phyloP scores from a whole-genome alignment of 2,329 filamentous ascomycete genomes.

The Fusarium musae region DNA sequence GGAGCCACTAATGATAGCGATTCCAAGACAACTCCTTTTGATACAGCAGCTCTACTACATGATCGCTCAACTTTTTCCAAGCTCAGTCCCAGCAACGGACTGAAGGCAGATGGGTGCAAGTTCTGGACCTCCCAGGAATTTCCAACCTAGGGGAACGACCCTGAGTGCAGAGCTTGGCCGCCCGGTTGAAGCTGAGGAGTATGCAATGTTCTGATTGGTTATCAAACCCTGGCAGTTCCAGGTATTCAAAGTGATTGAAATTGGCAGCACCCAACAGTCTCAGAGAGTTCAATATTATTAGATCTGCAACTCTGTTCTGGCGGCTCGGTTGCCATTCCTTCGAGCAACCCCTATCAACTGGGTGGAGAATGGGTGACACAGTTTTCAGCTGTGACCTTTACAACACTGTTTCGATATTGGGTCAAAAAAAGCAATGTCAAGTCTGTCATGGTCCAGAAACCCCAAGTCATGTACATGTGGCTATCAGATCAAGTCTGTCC shows the following conservation, averaged over 20 bases:
- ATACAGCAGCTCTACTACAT: background rate
- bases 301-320: conserved; percentile 37
- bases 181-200: background rate
- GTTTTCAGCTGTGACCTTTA: conserved; percentile 31
- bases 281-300: conserved; percentile 23
- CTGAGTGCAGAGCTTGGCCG: background rate
- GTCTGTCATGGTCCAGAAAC: conserved; percentile 13
- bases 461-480: background rate
- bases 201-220: conserved; percentile 17
- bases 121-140: background rate
- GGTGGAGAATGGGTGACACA: conserved; percentile 13
- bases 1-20: background rate
- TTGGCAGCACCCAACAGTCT: conserved; percentile 11
- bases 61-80: background rate
- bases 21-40: background rate
- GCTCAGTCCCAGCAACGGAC: background rate
- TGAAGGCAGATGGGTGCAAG: background rate
- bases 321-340: conserved; percentile 39
- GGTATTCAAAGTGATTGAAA: background rate
- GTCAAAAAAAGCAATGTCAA: conserved; percentile 24
- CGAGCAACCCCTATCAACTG: conserved; percentile 14
- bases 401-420: conserved; percentile 19
- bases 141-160: background rate
- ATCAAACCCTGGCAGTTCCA: conserved; percentile 4
- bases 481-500: background rate